Conservation (phyloP, 768 basidiomycete species). For the Rhodotorula babjevae region DNA sequence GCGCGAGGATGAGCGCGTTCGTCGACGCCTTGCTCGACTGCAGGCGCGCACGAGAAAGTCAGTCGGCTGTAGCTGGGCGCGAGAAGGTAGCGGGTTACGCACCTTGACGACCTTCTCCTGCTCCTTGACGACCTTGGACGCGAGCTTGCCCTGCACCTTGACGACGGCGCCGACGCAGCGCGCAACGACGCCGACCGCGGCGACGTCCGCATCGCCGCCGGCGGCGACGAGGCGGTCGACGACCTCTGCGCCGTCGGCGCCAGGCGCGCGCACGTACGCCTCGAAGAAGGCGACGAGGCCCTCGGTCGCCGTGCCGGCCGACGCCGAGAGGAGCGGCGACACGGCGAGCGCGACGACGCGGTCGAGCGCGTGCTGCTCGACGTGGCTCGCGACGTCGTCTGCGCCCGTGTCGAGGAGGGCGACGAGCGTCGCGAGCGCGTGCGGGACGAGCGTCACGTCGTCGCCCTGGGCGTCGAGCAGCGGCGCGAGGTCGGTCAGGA, state of each 20-base stretch:
- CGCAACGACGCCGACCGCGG: constrained; percentile 60
- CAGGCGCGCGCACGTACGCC: constrained; percentile 68
- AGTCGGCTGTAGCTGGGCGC: too few species aligned
- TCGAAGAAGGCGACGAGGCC: constrained; percentile 75
- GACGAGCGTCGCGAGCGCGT: constrained; percentile 46
- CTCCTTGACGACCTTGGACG: constrained; percentile 76
- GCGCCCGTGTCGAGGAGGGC: constrained; percentile 54
- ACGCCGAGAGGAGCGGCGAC: constrained; percentile 63
- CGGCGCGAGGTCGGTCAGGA: constrained; percentile 67
- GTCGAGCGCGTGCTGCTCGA: constrained; percentile 46
- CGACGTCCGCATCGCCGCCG: constrained; percentile 4
- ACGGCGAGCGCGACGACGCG: constrained; percentile 57
- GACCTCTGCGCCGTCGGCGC: constrained; percentile 53
- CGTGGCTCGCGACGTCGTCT: constrained; percentile 13
- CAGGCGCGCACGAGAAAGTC: not conserved
- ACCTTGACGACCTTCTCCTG: constrained; percentile 79
- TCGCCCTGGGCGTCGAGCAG: constrained; percentile 59
- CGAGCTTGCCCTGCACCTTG: constrained; percentile 62
- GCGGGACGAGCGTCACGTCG: constrained; percentile 53
- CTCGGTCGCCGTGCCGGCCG: constrained; percentile 67
- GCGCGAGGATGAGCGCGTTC: constrained; percentile 68
- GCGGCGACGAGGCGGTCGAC: constrained; percentile 22
- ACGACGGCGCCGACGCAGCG: constrained; percentile 81
- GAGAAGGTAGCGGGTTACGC: constrained; percentile 21
- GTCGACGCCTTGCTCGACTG: constrained; percentile 54